Evolutionary conservation across 2,329 filamentous ascomycete species (phyloP).

Genomic region (Colletotrichum kahawae): DNA sequence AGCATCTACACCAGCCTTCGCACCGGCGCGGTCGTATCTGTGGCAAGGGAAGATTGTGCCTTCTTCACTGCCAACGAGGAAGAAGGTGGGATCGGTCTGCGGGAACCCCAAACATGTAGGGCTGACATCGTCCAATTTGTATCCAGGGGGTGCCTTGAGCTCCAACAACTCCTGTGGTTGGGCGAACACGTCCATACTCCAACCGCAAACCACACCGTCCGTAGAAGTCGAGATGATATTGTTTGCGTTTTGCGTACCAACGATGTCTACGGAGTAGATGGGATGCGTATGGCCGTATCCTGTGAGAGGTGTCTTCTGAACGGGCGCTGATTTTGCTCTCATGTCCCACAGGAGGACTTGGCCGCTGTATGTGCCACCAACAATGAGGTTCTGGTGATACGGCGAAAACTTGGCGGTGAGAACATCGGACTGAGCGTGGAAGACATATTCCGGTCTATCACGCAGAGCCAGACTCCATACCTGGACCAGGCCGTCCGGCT

Average conservation of each 20-base stretch:
- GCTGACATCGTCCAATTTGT: constrained; percentile 92
- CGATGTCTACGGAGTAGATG: constrained; percentile 92
- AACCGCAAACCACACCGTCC: constrained; percentile 94
- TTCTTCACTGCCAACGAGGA: constrained; percentile 96
- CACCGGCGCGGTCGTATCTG: constrained; percentile 94
- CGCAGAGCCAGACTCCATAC: constrained; percentile 98
- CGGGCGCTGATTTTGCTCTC: constrained; percentile 83
- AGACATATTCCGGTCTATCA: constrained; percentile 92
- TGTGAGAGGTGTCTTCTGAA: constrained; percentile 95
- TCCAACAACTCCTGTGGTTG: constrained; percentile 95
- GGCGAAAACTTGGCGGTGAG: constrained; percentile 97
- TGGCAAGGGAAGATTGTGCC: constrained; percentile 96
- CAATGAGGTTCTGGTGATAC: constrained; percentile 94
- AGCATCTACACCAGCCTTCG: constrained; percentile 92
- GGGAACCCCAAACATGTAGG: constrained; percentile 96
- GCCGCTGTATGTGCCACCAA: constrained; percentile 95
- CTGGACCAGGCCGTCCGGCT: constrained; percentile 91
- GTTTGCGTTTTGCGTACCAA: constrained; percentile 97
- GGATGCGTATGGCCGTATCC: constrained; percentile 96
- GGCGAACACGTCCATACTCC: constrained; percentile 97
- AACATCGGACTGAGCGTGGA: constrained; percentile 95
- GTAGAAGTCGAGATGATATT: constrained; percentile 98
- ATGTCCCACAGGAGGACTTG: constrained; percentile 98
- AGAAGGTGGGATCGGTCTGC: constrained; percentile 94
- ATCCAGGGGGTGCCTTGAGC: constrained; percentile 81